A percentile compares a stretch with the other conserved stretches of the same genome.
Conservation (phyloP, 2,329 filamentous ascomycete genomes). For the Ophiosphaerella narmari region DNA sequence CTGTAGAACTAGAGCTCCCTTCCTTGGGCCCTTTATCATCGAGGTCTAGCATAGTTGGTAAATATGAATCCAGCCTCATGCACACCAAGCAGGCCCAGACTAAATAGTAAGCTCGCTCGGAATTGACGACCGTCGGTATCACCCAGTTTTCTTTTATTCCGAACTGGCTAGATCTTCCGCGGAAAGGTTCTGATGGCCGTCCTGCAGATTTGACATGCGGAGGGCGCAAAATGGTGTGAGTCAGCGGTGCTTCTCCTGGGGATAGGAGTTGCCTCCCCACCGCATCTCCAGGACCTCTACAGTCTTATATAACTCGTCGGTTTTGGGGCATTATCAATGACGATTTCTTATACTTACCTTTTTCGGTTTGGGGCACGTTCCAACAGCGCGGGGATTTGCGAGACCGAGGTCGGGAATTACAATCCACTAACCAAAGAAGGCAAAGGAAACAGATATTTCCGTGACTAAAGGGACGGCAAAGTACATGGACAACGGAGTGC, state of each 20-base stretch:
- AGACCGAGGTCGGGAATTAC: conserved; percentile 32
- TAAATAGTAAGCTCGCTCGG: background rate
- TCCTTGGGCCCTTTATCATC: conserved; percentile 20
- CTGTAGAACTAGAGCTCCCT: conserved; percentile 10
- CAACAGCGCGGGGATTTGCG: conserved; percentile 27
- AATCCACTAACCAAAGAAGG: conserved; percentile 1
- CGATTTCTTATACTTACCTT: conserved; percentile 32
- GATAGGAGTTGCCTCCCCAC: background rate
- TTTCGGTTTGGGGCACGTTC: conserved; percentile 2
- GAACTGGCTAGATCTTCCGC: conserved; percentile 2
- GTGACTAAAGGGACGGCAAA: no score
- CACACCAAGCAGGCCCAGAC: background rate
- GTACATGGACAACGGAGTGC: no score
- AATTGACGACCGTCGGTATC: background rate
- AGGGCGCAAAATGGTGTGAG: background rate
- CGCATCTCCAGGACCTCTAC: background rate
- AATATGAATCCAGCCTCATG: background rate
- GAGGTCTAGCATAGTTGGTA: conserved; percentile 17
- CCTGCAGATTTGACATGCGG: background rate
- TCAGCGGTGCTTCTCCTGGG: no score
- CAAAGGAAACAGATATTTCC: background rate
- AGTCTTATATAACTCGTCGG: conserved; percentile 1
- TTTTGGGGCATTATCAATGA: conserved; percentile 14
- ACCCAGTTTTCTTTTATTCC: background rate
- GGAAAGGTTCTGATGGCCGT: background rate